These are phyloP conservation scores for Fraxinus anomala DNA, from an alignment of 257 asterid genomes.

Conservation along the genomic window DNA sequence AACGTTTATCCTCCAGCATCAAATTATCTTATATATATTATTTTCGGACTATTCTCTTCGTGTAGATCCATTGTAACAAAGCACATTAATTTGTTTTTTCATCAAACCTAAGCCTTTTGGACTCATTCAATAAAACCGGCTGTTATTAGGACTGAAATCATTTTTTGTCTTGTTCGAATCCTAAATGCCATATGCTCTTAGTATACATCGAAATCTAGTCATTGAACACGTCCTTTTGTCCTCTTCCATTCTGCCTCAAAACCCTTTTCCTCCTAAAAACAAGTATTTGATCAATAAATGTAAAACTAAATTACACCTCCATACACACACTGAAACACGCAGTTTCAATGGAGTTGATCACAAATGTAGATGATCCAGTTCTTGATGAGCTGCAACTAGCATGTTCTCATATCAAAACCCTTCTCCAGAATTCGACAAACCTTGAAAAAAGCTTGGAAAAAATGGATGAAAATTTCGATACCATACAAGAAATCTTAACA, in stretches of 20 bases:
- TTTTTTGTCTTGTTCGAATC: constrained; percentile 21
- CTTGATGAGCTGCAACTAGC: constrained; percentile 41
- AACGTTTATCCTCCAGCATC: neutral
- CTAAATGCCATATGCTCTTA: constrained; percentile 41
- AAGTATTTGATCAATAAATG: neutral
- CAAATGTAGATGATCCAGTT: constrained; percentile 42
- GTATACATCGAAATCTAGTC: constrained; percentile 28
- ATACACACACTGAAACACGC: neutral
- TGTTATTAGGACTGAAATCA: constrained; percentile 23
- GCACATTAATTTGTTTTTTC: neutral
- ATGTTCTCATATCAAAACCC: constrained; percentile 45
- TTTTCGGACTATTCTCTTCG: too few species aligned
- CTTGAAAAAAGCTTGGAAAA: constrained; percentile 44
- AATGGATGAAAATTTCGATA: constrained; percentile 38
- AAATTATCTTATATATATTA: neutral
- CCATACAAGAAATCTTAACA: constrained; percentile 42
- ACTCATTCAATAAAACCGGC: constrained; percentile 31
- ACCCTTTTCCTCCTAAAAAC: neutral
- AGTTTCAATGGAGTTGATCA: constrained; percentile 36
- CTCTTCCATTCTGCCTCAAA: neutral
- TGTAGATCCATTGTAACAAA: neutral
- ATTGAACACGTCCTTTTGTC: constrained; percentile 9
- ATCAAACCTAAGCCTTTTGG: constrained; percentile 17
- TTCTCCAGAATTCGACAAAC: constrained; percentile 41
- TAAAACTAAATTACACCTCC: neutral